A percentile compares a stretch with the other conserved stretches of the same genome.
These are phyloP conservation scores for Rhodotorula paludigena DNA, from an alignment of 768 basidiomycete species.

Conservation along the genomic window DNA sequence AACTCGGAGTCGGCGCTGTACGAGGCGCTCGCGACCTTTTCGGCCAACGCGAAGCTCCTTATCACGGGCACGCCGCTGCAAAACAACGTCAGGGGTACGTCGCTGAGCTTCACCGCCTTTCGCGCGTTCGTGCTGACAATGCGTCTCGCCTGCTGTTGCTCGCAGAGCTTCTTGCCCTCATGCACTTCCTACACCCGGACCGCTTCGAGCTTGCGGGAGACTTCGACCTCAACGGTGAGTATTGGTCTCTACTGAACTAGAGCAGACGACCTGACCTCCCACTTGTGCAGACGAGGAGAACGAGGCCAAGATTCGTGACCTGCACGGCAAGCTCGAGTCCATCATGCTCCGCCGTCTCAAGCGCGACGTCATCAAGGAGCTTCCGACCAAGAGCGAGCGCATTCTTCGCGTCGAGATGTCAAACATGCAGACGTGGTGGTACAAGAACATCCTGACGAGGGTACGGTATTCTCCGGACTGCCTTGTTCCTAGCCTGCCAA, in stretches of 20 bases:
- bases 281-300: constrained; percentile 64
- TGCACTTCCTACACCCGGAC: constrained; percentile 99
- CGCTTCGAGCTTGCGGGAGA: constrained; percentile 92
- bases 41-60: constrained; percentile 82
- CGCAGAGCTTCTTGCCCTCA: constrained; percentile 83
- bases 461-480: constrained; percentile 48
- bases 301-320: constrained; percentile 70
- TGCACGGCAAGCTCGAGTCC: constrained; percentile 85
- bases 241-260: background rate
- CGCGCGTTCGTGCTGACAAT: constrained; percentile 9
- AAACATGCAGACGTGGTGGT: constrained; percentile 72
- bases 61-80: constrained; percentile 98
- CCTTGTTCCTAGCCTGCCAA: background rate
- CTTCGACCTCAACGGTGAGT: constrained; percentile 74
- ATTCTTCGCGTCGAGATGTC: constrained; percentile 97
- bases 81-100: constrained; percentile 93
- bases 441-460: constrained; percentile 96
- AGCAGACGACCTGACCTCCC: background rate
- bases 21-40: constrained; percentile 83
- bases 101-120: constrained; percentile 2
- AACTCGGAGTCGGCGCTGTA: constrained; percentile 97
- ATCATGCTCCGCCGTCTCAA: constrained; percentile 94
- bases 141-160: no score
- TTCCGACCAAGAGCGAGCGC: constrained; percentile 96
- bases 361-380: constrained; percentile 87